Conservation (phyloP, 257 asterid genomes). For the Nicotiana paniculata region DNA sequence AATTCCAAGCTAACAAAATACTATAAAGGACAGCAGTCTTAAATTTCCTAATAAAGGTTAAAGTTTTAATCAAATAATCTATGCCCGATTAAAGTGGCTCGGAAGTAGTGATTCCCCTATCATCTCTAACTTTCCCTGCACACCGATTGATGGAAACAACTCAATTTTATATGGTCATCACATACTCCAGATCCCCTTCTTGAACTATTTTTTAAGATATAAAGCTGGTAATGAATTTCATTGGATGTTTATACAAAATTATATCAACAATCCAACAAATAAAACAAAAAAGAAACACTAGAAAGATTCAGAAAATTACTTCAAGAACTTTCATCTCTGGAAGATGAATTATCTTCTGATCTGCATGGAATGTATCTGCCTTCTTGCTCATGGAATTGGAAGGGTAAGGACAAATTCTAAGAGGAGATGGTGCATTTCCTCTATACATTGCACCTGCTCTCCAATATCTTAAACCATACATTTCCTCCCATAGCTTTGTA, state of each 20-base stretch:
- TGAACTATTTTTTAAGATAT: neutral
- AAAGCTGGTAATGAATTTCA: neutral
- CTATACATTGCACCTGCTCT: conserved; percentile 93
- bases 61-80: neutral
- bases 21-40: neutral
- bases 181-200: neutral
- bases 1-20: neutral
- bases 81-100: neutral
- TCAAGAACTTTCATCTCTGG: conserved; percentile 45
- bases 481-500: conserved; percentile 69
- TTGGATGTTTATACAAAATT: neutral
- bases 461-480: conserved; percentile 82
- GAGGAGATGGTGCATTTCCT: conserved; percentile 70
- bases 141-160: neutral
- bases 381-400: conserved; percentile 25
- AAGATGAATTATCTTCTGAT: conserved; percentile 33
- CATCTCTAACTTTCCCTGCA: neutral
- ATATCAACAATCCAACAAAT: neutral
- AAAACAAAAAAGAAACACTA: neutral
- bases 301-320: conserved; percentile 38
- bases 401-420: conserved; percentile 49
- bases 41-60: neutral
- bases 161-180: neutral
- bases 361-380: conserved; percentile 21
- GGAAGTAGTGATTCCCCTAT: neutral